Evolutionary conservation across 2,329 filamentous ascomycete genomes (phyloP), one percentile per base, ranked within the genome.

Genomic region (Colletotrichum lini): DNA sequence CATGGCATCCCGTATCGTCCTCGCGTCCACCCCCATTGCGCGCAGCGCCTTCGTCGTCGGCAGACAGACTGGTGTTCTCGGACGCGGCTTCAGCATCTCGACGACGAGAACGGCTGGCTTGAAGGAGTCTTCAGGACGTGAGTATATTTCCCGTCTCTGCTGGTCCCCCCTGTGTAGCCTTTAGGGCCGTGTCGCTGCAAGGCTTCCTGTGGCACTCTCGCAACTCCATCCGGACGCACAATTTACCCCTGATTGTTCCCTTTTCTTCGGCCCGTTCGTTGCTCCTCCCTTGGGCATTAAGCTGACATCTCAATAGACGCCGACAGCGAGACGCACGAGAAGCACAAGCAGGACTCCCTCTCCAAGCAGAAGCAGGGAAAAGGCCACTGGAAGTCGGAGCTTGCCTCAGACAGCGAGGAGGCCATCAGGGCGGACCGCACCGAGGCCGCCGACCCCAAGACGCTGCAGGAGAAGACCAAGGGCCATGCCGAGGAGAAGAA

Each of bases 361-460:
- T 71, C 86, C 74, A 95, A 95, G 85, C 88, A 94, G 72, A 90
- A 92, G 80, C 82, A 87, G 49, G 93, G 93, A 72, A 87, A 89
- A 79, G 91, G 87, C 64, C 87, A 94, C 79, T 96, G 94, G 94
- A 92, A 93, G 83, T 86, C 92, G 26, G 91, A 92, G 79, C 85
- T 97, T 60, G 93, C 94, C 3, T 93, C 91, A 60, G 90, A 94
- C 81, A 93, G 92, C 81, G 94, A 97, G 85, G 93, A 93, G 80
- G 90, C 89, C 76, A 86, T 96, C 81, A 91, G 89, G 84, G 92
- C 90, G 50, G 93, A 92, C 79, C 88, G 88, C 40, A 76, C 82
- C 52, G 75, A 79, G 56, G 47, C 75, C n/a, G 81, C 84, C 70
- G 81, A 85, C 60, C 80, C 86, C 73, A 82, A 82, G 73, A 77